A percentile compares a stretch with the other conserved stretches of the same genome.
phyloP scores from a whole-genome alignment of 352 stramenopile species.

The Thraustotheca clavata region DNA sequence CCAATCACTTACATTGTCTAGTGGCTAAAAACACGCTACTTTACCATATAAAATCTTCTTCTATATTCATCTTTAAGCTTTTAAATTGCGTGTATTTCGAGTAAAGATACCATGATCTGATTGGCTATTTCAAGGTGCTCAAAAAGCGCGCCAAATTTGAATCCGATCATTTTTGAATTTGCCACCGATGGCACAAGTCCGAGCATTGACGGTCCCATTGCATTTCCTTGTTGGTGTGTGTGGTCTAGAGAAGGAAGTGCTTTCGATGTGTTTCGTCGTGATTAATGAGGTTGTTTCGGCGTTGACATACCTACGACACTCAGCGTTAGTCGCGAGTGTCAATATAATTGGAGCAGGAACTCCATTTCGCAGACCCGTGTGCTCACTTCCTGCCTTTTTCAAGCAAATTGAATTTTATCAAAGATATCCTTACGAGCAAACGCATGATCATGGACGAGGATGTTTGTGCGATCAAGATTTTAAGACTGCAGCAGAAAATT shows the following conservation, averaged over 20 bases:
- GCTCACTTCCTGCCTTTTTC: not conserved
- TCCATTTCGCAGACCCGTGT: slow-evolving; percentile 6
- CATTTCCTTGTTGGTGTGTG: slow-evolving; percentile 16
- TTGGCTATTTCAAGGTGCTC: not conserved
- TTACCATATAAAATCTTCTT: not conserved
- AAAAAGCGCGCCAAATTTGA: not conserved
- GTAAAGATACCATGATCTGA: not conserved
- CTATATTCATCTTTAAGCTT: not conserved
- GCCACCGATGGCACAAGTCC: not conserved
- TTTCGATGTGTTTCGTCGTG: not conserved
- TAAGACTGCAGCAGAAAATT: not conserved
- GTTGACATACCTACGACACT: slow-evolving; percentile 7
- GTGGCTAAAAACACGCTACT: not conserved
- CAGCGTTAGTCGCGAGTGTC: slow-evolving; percentile 6
- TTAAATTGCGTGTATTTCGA: not conserved
- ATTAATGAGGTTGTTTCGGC: slow-evolving; percentile 5
- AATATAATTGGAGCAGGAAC: slow-evolving; percentile 1
- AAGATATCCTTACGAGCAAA: not conserved
- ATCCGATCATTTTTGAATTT: no score
- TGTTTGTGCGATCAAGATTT: slow-evolving; percentile 10
- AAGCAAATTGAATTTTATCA: slow-evolving; percentile 1
- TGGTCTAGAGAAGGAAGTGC: not conserved
- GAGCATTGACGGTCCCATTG: not conserved
- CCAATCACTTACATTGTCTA: not conserved
- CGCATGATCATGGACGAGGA: not conserved